phyloP scores from a whole-genome alignment of 75 land plant species.

The Pinus tabuliformis region DNA sequence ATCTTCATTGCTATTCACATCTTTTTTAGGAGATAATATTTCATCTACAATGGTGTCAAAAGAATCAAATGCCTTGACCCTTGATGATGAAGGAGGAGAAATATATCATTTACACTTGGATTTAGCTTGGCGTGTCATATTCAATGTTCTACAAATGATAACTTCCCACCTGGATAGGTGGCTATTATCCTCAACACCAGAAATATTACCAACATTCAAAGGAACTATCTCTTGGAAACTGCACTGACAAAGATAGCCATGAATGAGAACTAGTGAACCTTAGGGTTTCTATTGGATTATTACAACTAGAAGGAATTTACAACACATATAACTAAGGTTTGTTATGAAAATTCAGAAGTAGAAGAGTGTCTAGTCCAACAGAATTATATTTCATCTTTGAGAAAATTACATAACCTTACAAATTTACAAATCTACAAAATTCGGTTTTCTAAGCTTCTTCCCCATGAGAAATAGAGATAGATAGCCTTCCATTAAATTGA shows the following conservation, averaged over 20 bases:
- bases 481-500: neutral
- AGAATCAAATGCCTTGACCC: constrained; percentile 52
- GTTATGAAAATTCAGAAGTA: neutral
- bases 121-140: constrained; percentile 28
- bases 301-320: neutral
- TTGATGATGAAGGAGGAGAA: constrained; percentile 76
- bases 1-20: constrained; percentile 44
- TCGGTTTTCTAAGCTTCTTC: neutral
- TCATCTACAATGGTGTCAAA: constrained; percentile 42
- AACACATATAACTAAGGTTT: neutral
- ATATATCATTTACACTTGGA: constrained; percentile 47
- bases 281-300: neutral
- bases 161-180: constrained; percentile 78
- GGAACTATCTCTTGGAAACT: no score
- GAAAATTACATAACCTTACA: neutral
- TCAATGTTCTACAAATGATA: constrained; percentile 75
- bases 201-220: constrained; percentile 89
- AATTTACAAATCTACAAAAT: neutral
- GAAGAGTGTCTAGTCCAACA: neutral
- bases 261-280: neutral
- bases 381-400: neutral
- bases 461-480: neutral
- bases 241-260: constrained; percentile 10
- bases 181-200: constrained; percentile 84
- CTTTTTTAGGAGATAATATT: constrained; percentile 20